Evolutionary conservation across 169 alveolate genomes (phyloP), one percentile per base, ranked within the genome.

Genomic region (Cryptosporidium sp.): DNA sequence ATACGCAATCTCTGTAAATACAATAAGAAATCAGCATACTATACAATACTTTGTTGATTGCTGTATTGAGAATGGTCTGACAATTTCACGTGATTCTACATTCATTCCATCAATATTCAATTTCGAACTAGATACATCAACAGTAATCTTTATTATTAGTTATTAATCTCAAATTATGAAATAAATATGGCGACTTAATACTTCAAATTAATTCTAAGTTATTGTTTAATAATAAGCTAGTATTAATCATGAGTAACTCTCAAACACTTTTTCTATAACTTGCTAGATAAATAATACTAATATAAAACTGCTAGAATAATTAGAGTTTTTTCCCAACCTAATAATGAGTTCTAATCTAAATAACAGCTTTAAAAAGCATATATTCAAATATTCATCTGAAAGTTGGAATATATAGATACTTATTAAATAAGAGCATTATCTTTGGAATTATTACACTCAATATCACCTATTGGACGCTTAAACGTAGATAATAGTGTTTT

Each of bases 41-140:
- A 62, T 80, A 21, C 89, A 80, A 80, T 33, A 62, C 39, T 80
- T 80, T 39, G 89, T 80, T 9, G 75, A 80, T 65, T 23, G 68
- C 10, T 80, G 89, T 65, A 62, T 62, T 65, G 65, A 65, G 14
- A 59, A 35, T 62, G 75, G 75, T 12, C 26, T 80, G 41, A 80
- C 61, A 21, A 55, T 80, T 2, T 80, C 80, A 5, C n/a, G n/a
- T 10, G 89, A 80, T 43, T 41, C 18, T 8, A 62, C 69, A 6
- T 10, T 6, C 23, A 62, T 62, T 29, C 89, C 89, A 3, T 3
- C 37, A 10, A n/a, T 80, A 37, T 80, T 80, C 62, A 21, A 59
- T n/a, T 26, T 33, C 41, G 89, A 80, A 43, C 6, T 62, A n/a
- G 67, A 39, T 26, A 29, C 3, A 26, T 21, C 59, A 23, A 50